Conservation (phyloP, 345 rosid species). For the Physaria fendleri region DNA sequence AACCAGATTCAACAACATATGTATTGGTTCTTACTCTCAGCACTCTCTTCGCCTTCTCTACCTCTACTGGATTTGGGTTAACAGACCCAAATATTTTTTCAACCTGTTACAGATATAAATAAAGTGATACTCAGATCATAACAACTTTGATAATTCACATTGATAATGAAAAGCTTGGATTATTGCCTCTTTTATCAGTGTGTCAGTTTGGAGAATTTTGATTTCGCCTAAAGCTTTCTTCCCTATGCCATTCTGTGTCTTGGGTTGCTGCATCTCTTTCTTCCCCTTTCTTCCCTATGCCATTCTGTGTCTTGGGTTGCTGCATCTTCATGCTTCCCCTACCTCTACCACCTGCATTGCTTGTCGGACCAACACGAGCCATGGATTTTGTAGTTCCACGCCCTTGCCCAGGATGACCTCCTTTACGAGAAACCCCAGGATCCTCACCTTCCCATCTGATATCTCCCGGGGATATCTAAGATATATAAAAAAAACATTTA, state of each 20-base stretch:
- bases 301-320: conserved; percentile 59
- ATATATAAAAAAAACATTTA: conserved; percentile 8
- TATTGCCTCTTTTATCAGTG: conserved; percentile 78
- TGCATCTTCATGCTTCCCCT: conserved; percentile 64
- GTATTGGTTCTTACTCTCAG: conserved; percentile 47
- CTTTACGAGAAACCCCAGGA: conserved; percentile 61
- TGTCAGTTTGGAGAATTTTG: conserved; percentile 86
- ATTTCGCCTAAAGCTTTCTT: conserved; percentile 80
- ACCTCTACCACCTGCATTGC: conserved; percentile 71
- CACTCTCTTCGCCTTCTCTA: conserved; percentile 86
- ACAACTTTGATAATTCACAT: background rate
- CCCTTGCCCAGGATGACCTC: conserved; percentile 71
- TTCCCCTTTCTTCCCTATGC: conserved; percentile 77
- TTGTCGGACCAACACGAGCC: conserved; percentile 58
- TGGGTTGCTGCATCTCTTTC: conserved; percentile 51
- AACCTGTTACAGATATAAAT: conserved; percentile 44
- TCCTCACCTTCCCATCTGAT: conserved; percentile 87
- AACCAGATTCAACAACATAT: background rate
- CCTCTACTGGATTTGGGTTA: conserved; percentile 59
- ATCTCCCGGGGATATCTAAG: conserved; percentile 82
- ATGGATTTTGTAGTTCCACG: conserved; percentile 63
- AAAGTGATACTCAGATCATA: background rate
- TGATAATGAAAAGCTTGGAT: background rate
- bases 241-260: conserved; percentile 59
- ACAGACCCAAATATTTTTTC: conserved; percentile 68